Base-by-base conservation (phyloP, 2,329 filamentous ascomycete species). In the Fonsecaea monophora region DNA sequence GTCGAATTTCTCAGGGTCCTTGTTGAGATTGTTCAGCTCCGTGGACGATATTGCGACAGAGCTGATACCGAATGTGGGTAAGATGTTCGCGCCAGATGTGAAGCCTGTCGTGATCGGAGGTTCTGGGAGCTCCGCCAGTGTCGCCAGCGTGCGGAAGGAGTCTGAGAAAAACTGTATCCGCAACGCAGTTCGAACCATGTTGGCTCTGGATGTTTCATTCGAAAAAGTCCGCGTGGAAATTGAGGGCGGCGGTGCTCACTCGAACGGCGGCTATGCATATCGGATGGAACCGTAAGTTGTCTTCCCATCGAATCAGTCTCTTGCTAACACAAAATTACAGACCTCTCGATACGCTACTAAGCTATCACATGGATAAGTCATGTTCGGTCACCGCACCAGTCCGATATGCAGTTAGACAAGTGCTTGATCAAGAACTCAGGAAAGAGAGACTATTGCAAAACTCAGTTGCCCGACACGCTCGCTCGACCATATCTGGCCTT, bases 351-450 rank as follows among this genome's bases (percentile, higher is more conserved):
- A 83, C 86, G 8, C 84, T 98, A 0, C 85, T 90, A 0, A 85
- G 86, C 0, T 98, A 92, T 73, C 89, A 92, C 72, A 92, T 92
- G 0, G 86, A 85, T 7, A 80, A 67, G 55, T 42, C 65, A n/a
- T 4, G 40, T 77, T 74, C 71, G n/a, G 69, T 86, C 1, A 86
- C 87, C 9, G 88, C 87, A 0, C 92, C 92, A 0, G 92, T 92
- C 0, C 87, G 95, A n/a, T 99, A 92, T 75, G 94, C 94, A 1
- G 90, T 99, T 5, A 89, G 95, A 25, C 94, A 97, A 77, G 94
- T 97, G 8, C 85, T 99, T 0, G 93, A 97, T 74, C 92, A 95
- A 76, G 94, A 98, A 77, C 91, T 94, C 73, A 87, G 87, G 67
- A 92, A 90, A 74, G 90, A 92, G 56, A 85, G 89, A 12, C 81